Conservation (phyloP, 2,329 filamentous ascomycete species). For the Sarocladiaceae sp. region DNA sequence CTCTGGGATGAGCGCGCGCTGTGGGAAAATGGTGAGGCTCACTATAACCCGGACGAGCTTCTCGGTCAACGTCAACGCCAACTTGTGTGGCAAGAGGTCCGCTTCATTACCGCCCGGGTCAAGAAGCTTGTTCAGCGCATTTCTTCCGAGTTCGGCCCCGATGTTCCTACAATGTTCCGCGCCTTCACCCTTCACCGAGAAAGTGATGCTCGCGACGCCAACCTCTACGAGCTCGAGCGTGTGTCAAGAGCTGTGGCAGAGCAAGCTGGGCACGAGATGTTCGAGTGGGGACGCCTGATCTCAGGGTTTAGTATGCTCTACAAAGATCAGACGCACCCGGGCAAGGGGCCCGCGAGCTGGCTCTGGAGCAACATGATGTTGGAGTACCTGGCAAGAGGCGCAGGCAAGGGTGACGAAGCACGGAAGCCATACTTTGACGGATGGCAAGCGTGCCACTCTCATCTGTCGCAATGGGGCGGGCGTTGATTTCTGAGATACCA, state of each 20-base stretch:
- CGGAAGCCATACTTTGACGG: slow-evolving; percentile 7
- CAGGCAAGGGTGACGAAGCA: neutral
- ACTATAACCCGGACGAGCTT: neutral
- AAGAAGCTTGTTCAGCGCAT: slow-evolving; percentile 5
- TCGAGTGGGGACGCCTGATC: slow-evolving; percentile 7
- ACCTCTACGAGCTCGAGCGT: slow-evolving; percentile 8
- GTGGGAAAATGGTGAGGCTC: slow-evolving; percentile 7
- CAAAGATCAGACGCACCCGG: slow-evolving; percentile 7
- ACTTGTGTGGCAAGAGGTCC: slow-evolving; percentile 8
- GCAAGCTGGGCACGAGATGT: slow-evolving; percentile 9
- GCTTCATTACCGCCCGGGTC: slow-evolving; percentile 5
- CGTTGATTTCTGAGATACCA: slow-evolving; percentile 6
- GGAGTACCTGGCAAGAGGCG: slow-evolving; percentile 3
- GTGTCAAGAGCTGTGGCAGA: slow-evolving; percentile 7
- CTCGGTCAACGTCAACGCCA: slow-evolving; percentile 8
- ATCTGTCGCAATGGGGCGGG: slow-evolving; percentile 4
- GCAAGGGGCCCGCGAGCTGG: slow-evolving; percentile 8
- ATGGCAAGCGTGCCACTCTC: slow-evolving; percentile 6
- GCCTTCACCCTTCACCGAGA: slow-evolving; percentile 6
- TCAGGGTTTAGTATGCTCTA: slow-evolving; percentile 10
- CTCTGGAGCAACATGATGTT: slow-evolving; percentile 9
- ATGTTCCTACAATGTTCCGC: slow-evolving; percentile 7
- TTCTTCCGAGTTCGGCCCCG: neutral
- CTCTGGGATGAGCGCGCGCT: slow-evolving; percentile 9
- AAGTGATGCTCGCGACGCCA: slow-evolving; percentile 4